These are phyloP conservation scores for Panicum hallii DNA, from an alignment of 202 grass and related monocot species.

Conservation along the genomic window DNA sequence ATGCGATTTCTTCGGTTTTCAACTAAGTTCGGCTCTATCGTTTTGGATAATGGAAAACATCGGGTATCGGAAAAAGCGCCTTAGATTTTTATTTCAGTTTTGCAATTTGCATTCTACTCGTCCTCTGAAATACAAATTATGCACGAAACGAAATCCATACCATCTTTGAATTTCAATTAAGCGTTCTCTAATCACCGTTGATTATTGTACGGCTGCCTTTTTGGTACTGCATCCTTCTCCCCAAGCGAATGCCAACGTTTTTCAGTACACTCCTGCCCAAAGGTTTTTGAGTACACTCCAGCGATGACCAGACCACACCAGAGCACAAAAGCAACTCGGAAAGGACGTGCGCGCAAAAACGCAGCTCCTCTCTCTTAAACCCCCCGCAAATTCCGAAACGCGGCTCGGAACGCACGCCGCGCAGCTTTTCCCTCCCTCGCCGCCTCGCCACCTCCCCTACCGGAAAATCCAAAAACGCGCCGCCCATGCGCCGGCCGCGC, in stretches of 20 bases:
- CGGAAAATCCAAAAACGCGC: slow-evolving; percentile 37
- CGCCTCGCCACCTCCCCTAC: neutral
- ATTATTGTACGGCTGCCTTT: neutral
- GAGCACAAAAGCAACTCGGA: neutral
- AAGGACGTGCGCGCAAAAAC: neutral
- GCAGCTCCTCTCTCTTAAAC: slow-evolving; percentile 30
- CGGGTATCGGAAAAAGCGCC: neutral
- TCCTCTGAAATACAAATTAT: too few species aligned
- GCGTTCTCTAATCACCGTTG: neutral
- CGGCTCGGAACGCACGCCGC: neutral
- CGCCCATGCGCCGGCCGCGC: slow-evolving; percentile 51
- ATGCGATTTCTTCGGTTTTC: too few species aligned
- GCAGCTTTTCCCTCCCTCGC: slow-evolving; percentile 9
- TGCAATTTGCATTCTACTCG: too few species aligned
- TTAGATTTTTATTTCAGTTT: neutral
- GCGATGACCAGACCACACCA: neutral
- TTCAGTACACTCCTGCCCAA: slow-evolving; percentile 5
- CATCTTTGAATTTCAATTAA: neutral
- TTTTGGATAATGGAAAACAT: too few species aligned
- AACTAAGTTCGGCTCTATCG: too few species aligned
- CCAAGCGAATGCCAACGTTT: slow-evolving; percentile 4
- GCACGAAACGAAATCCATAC: too few species aligned
- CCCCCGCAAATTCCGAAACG: slow-evolving; percentile 29
- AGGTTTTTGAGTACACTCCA: slow-evolving; percentile 14
- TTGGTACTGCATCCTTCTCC: neutral